Percentiles rank a stretch among this genome's conserved stretches.
Conservation (phyloP, 2,329 filamentous ascomycete genomes). For the Neospermospora avenae region DNA sequence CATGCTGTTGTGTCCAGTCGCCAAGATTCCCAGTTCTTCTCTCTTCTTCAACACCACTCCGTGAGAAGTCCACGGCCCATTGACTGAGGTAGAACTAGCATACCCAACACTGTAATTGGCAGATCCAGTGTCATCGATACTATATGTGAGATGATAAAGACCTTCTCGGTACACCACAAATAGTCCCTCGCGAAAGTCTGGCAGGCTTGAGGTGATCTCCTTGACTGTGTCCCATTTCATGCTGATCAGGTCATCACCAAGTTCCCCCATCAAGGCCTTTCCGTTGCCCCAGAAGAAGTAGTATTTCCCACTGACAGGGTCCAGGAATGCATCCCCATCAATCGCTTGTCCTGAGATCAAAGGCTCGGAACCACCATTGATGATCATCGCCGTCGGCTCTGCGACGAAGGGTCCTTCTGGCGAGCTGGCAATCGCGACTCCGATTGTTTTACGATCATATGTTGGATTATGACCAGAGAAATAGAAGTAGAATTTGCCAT, state of each 20-base stretch:
- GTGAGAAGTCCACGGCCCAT: slow-evolving; percentile 5
- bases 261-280: slow-evolving; percentile 1
- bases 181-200: slow-evolving; percentile 3
- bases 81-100: neutral
- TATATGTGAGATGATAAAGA: slow-evolving; percentile 10
- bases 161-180: slow-evolving; percentile 7
- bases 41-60: slow-evolving; percentile 10
- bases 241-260: neutral
- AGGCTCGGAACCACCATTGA: slow-evolving; percentile 2
- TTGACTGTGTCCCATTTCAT: slow-evolving; percentile 8
- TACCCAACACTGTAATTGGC: slow-evolving; percentile 8
- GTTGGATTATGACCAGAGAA: slow-evolving; percentile 7
- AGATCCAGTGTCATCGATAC: slow-evolving; percentile 7
- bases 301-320: slow-evolving; percentile 2
- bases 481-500: slow-evolving; percentile 10
- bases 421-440: neutral
- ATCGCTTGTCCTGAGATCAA: slow-evolving; percentile 6
- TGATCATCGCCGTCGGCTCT: slow-evolving; percentile 5
- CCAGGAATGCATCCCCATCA: slow-evolving; percentile 1
- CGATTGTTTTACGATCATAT: slow-evolving; percentile 9
- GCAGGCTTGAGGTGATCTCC: slow-evolving; percentile 6
- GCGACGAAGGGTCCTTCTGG: slow-evolving; percentile 5
- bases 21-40: slow-evolving; percentile 2
- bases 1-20: slow-evolving; percentile 7
- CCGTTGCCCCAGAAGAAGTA: slow-evolving; percentile 11